phyloP scores from a whole-genome alignment of 192 early-diverging fungal species.

The Allomyces javanicus region DNA sequence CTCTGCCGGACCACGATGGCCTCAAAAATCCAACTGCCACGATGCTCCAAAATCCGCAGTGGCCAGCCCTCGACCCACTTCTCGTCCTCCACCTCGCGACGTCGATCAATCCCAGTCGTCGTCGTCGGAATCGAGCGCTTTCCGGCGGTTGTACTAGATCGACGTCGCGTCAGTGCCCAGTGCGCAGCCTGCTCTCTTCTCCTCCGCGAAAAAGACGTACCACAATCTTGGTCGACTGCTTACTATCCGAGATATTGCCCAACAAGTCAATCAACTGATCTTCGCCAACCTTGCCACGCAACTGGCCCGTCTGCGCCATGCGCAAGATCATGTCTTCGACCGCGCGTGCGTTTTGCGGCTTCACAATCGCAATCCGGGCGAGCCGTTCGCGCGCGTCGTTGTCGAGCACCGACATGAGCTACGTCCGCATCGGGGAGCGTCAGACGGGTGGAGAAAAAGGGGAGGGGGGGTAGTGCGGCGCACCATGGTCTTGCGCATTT shows the following conservation, averaged over 20 bases:
- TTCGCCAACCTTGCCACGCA: slow-evolving; percentile 65
- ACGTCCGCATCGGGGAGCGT: background rate
- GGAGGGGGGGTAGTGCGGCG: background rate
- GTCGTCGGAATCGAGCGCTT: slow-evolving; percentile 32
- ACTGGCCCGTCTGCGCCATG: slow-evolving; percentile 70
- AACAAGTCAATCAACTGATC: slow-evolving; percentile 67
- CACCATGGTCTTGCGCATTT: slow-evolving; percentile 62
- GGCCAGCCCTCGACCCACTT: too few relatives aligned
- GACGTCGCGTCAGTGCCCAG: background rate
- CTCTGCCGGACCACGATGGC: too few relatives aligned
- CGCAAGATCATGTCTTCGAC: slow-evolving; percentile 78
- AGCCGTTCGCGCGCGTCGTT: slow-evolving; percentile 62
- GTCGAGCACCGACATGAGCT: slow-evolving; percentile 66
- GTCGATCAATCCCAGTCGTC: slow-evolving; percentile 21
- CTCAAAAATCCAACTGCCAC: too few relatives aligned
- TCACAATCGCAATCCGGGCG: slow-evolving; percentile 78
- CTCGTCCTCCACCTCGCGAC: too few relatives aligned
- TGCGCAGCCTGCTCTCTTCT: background rate
- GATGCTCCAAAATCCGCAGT: too few relatives aligned
- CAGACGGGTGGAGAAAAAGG: background rate
- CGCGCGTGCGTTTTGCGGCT: slow-evolving; percentile 63
- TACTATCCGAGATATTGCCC: slow-evolving; percentile 57
- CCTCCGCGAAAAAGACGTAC: slow-evolving; percentile 21
- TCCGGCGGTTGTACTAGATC: slow-evolving; percentile 30
- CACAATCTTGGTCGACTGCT: slow-evolving; percentile 45